Conservation (phyloP, 805 yeast species). For the Candida pini region DNA sequence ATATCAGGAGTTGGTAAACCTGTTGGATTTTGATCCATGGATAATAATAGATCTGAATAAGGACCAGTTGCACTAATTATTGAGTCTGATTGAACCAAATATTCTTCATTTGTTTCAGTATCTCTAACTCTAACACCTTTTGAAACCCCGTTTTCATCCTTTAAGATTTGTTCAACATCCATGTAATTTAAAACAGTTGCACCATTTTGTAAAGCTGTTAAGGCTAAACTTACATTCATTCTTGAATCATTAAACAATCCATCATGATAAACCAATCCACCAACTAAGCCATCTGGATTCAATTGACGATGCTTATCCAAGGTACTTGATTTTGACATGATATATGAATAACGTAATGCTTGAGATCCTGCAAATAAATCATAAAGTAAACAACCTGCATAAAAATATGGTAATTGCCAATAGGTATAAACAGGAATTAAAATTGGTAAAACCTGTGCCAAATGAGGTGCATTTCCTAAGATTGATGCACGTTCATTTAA, state of each 20-base stretch:
- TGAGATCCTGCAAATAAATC: constrained; percentile 90
- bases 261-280: constrained; percentile 90
- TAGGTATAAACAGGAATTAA: constrained; percentile 93
- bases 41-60: constrained; percentile 74
- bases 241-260: constrained; percentile 92
- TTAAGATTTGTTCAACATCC: constrained; percentile 71
- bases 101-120: constrained; percentile 59
- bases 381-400: constrained; percentile 84
- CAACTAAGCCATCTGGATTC: constrained; percentile 72
- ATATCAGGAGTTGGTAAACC: constrained; percentile 46
- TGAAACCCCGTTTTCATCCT: constrained; percentile 54
- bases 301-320: constrained; percentile 80
- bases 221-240: constrained; percentile 79
- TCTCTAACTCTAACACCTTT: constrained; percentile 76
- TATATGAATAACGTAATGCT: constrained; percentile 72
- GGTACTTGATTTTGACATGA: constrained; percentile 62
- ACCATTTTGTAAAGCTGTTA: constrained; percentile 81
- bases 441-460: constrained; percentile 80
- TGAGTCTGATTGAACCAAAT: constrained; percentile 59
- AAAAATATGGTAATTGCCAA: constrained; percentile 95
- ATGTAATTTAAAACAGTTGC: constrained; percentile 86
- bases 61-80: constrained; percentile 96
- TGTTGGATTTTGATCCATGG: constrained; percentile 71
- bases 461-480: constrained; percentile 87
- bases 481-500: constrained; percentile 81